A percentile compares a stretch with the other conserved stretches of the same genome.
phyloP scores from a whole-genome alignment of 768 basidiomycete species.

The Mycena pura region DNA sequence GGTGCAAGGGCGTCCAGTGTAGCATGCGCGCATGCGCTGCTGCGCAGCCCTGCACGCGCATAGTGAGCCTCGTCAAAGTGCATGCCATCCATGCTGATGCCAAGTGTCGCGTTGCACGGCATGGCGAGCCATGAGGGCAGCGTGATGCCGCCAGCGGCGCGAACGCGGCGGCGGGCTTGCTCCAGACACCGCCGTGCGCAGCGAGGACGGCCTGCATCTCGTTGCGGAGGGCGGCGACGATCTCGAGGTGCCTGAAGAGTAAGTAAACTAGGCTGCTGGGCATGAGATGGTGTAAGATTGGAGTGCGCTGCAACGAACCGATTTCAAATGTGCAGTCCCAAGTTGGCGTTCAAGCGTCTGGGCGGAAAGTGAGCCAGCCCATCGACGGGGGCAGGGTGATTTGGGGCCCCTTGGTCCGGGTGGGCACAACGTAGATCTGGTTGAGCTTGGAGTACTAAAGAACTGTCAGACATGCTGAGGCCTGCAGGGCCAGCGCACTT shows the following conservation, averaged over 20 bases:
- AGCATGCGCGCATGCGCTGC: too few species aligned
- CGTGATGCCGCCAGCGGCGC: neutral
- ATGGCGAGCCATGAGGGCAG: constrained; percentile 23
- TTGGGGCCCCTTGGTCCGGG: constrained; percentile 23
- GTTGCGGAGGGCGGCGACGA: constrained; percentile 16
- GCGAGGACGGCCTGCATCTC: constrained; percentile 10
- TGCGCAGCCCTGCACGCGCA: too few species aligned
- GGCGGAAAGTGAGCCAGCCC: constrained; percentile 13
- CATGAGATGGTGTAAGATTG: too few species aligned
- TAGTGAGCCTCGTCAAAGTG: constrained; percentile 24
- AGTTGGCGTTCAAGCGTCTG: constrained; percentile 16
- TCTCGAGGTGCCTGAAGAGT: constrained; percentile 24
- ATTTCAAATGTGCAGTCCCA: constrained; percentile 24
- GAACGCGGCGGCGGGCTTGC: constrained; percentile 19
- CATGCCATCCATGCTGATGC: constrained; percentile 20
- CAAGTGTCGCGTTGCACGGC: constrained; percentile 16
- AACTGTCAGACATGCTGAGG: neutral
- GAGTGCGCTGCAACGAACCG: neutral
- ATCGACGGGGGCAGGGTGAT: constrained; percentile 14
- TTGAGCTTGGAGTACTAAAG: constrained; percentile 15
- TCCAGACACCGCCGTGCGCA: constrained; percentile 22
- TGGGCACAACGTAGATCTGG: constrained; percentile 9
- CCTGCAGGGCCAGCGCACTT: neutral
- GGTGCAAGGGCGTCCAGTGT: too few species aligned
- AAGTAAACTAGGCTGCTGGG: constrained; percentile 22